Evolutionary conservation across 805 yeast genomes (phyloP).

Genomic region (Pichia heedii): DNA sequence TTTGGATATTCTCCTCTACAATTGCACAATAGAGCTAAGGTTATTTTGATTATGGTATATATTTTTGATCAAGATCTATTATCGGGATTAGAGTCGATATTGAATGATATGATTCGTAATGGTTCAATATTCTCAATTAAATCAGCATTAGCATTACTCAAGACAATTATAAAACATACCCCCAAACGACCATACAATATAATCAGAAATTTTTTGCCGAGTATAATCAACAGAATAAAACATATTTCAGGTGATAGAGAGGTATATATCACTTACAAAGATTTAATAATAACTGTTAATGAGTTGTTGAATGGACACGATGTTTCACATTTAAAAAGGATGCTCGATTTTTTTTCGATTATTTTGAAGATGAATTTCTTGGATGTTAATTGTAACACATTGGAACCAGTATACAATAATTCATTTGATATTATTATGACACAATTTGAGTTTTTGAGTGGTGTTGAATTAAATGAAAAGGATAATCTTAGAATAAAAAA

Average conservation of each 20-base stretch:
- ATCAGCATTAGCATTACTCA: slow-evolving; percentile 6
- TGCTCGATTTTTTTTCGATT: slow-evolving; percentile 9
- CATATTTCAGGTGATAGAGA: slow-evolving; percentile 1
- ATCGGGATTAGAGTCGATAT: slow-evolving; percentile 15
- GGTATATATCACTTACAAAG: slow-evolving; percentile 8
- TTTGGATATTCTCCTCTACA: slow-evolving; percentile 18
- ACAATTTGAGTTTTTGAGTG: slow-evolving; percentile 5
- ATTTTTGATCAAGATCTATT: slow-evolving; percentile 23
- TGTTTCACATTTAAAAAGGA: slow-evolving; percentile 5
- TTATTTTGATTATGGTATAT: slow-evolving; percentile 22
- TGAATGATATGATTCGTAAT: slow-evolving; percentile 13
- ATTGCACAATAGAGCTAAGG: slow-evolving; percentile 23
- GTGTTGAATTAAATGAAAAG: slow-evolving; percentile 2
- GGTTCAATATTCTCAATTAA: slow-evolving; percentile 7
- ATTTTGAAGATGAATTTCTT: slow-evolving; percentile 10
- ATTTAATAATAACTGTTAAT: slow-evolving; percentile 9
- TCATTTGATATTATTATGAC: slow-evolving; percentile 1
- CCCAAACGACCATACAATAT: slow-evolving; percentile 15
- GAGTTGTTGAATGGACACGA: slow-evolving; percentile 5
- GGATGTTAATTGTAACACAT: not conserved
- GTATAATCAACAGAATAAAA: slow-evolving; percentile 14
- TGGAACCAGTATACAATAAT: not conserved
- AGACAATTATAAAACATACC: slow-evolving; percentile 4
- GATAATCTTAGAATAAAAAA: slow-evolving; percentile 5
- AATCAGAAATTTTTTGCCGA: slow-evolving; percentile 11